Base-by-base conservation (phyloP, 495 filamentous ascomycete genomes). In the Xylaria curta region DNA sequence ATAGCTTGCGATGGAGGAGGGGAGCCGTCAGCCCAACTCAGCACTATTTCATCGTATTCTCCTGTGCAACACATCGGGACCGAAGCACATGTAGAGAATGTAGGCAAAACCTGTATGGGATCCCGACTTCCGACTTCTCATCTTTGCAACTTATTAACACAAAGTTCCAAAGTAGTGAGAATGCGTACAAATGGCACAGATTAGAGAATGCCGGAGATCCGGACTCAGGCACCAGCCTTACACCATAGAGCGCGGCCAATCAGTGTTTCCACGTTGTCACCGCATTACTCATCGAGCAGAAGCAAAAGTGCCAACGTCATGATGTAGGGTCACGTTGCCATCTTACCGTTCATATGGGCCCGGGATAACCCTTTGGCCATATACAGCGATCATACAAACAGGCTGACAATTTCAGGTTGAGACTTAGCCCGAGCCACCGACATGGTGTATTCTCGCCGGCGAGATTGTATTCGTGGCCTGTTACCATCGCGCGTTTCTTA, bases 31-130 rank as follows among this genome's bases (percentile, higher is more conserved):
- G 65, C 49, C 49, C 12, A 42, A 56, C 36, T 28, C 47, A 21
- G 49, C 47, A 28, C 65, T 56, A 15, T n/a, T n/a, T 38, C 9
- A 7, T 56, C 33, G 13, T n/a, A 36, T 56, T 1, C 0, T 31
- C 26, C n/a, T 9, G 49, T 67, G 49, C 44, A 26, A 42, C 33
- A 10, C 19, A n/a, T 13, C 49, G 44, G 65, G 49, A 54, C 49
- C 65, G 65, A 67, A 54, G 36, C 19, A 56, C 9, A 56, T 67
- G 65, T 54, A 51, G 47, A 49, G 13, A 36, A 56, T 67, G 65
- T 54, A 51, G 47, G 65, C 21, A 36, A 5, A 36, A 49, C 10
- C 28, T 66, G 44, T 31, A 51, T 15, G 19, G 38, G 9, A 66
- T 12, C 19, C 9, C 63, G 31, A 13, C 21, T 19, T 66, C 51